These are phyloP conservation scores for Phaeodactylum tricornutum DNA, from an alignment of 108 stramenopile genomes.

Conservation along the genomic window DNA sequence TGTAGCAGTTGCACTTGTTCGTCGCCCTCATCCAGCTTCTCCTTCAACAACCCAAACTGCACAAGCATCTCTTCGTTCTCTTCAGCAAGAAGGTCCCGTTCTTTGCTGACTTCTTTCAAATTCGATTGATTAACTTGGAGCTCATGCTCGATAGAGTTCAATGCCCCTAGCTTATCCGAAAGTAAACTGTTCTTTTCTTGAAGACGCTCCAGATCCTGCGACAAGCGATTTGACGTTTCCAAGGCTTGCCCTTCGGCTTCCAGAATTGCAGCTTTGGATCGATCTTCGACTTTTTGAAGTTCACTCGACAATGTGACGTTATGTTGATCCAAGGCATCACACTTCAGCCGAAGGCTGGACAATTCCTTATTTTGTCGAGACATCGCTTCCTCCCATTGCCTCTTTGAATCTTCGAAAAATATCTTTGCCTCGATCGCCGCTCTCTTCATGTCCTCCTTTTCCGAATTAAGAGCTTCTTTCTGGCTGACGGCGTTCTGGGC, in stretches of 20 bases:
- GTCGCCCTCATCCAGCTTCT: slow-evolving; percentile 43
- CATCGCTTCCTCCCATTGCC: neutral
- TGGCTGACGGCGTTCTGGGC: too few relatives aligned
- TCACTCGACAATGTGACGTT: neutral
- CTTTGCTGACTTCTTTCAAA: slow-evolving; percentile 10
- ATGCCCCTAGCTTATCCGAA: too few relatives aligned
- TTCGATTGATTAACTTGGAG: neutral
- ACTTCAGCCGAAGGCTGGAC: neutral
- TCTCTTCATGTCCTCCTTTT: neutral
- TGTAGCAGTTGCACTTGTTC: slow-evolving; percentile 3
- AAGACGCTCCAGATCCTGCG: too few relatives aligned
- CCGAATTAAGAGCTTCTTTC: too few relatives aligned
- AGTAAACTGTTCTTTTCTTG: too few relatives aligned
- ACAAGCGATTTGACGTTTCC: too few relatives aligned
- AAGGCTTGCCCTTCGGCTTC: too few relatives aligned
- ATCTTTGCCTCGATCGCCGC: neutral
- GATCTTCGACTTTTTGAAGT: neutral
- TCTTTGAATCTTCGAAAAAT: too few relatives aligned
- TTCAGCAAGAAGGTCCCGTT: slow-evolving; percentile 35
- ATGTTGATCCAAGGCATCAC: neutral
- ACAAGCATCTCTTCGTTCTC: slow-evolving; percentile 78
- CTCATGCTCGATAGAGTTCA: slow-evolving; percentile 1
- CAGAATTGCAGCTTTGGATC: too few relatives aligned
- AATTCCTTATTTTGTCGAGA: neutral
- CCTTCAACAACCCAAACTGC: slow-evolving; percentile 64